These are phyloP conservation scores for Candida stauntonica DNA, from an alignment of 805 yeast genomes.

Conservation along the genomic window DNA sequence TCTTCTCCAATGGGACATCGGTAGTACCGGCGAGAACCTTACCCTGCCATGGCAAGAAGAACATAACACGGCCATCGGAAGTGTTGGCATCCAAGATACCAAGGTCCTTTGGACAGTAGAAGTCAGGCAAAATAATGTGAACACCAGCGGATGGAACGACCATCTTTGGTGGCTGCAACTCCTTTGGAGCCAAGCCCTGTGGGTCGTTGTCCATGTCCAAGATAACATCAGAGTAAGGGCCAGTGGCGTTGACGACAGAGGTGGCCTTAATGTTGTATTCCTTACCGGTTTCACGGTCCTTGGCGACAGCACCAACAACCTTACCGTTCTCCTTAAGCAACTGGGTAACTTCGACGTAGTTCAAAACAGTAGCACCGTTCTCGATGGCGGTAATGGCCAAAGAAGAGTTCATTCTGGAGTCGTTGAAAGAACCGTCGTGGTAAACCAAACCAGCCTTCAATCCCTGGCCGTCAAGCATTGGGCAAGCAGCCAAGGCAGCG, in stretches of 20 bases:
- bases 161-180: constrained; percentile 57
- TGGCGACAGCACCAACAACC: constrained; percentile 71
- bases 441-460: constrained; percentile 89
- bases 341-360: constrained; percentile 79
- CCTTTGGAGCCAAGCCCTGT: constrained; percentile 56
- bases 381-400: constrained; percentile 82
- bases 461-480: constrained; percentile 73
- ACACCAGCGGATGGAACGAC: constrained; percentile 95
- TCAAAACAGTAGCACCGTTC: constrained; percentile 84
- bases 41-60: constrained; percentile 97
- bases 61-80: constrained; percentile 93
- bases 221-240: constrained; percentile 83
- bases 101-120: constrained; percentile 80
- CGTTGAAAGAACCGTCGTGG: constrained; percentile 94
- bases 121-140: constrained; percentile 88
- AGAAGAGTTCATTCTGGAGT: constrained; percentile 83
- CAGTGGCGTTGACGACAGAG: constrained; percentile 86
- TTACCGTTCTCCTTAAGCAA: constrained; percentile 63
- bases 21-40: constrained; percentile 96
- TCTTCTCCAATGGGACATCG: constrained; percentile 73
- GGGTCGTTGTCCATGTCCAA: constrained; percentile 82
- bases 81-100: constrained; percentile 92
- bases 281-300: constrained; percentile 66
- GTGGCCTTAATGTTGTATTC: constrained; percentile 61
- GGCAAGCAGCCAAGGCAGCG: constrained; percentile 69